Evolutionary conservation across 2,329 filamentous ascomycete species (phyloP), one percentile per base, ranked within the genome.

Genomic region (Colletotrichum eremochloae): DNA sequence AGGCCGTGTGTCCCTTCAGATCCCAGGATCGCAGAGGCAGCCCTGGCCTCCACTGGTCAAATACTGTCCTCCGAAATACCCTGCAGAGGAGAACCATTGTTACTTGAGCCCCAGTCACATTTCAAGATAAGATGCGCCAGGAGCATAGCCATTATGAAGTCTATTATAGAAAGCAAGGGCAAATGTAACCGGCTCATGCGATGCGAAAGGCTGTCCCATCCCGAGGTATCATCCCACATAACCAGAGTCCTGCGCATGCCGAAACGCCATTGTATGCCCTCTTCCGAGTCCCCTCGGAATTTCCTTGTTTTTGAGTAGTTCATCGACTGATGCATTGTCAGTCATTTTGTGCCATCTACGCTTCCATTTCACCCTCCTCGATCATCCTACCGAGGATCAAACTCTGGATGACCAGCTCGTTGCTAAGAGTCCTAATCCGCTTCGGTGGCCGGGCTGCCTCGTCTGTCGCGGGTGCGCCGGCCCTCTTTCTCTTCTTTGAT

Each of bases 341-440:
- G 44, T 63, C 46, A 0, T 3, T 6, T 33, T 11, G 18, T 18
- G 20, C 20, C 24, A 8, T 20, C 73, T 42, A 75, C 11, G 44
- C 68, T 42, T 74, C 74, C 15, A 85, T 77, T 75, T 90, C 87
- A 15, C 83, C 86, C 62, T 90, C 88, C 74, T 94, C 92, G 64
- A 95, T 89, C 76, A 98, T 82, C 73, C 91, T 89, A 0, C 95
- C 96, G 63, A 97, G 81, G 74, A 99, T 98, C 71, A 98, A 84
- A 80, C 95, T 98, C 85, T 99, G 96, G 67, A 97, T 91, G 31
- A 98, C 90, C 79, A 96, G 90, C 82, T 98, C 96, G 80, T 97
- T 92, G 68, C 91, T 92, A 64, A 97, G 88, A 56, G 96, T 87
- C 74, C 87, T 88, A 48, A 95, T 85, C 72, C 82, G 87, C 76